Percentiles rank a stretch among this genome's conserved stretches.
phyloP scores from a whole-genome alignment of 2,329 filamentous ascomycete genomes.

The Fonsecaea nubica region DNA sequence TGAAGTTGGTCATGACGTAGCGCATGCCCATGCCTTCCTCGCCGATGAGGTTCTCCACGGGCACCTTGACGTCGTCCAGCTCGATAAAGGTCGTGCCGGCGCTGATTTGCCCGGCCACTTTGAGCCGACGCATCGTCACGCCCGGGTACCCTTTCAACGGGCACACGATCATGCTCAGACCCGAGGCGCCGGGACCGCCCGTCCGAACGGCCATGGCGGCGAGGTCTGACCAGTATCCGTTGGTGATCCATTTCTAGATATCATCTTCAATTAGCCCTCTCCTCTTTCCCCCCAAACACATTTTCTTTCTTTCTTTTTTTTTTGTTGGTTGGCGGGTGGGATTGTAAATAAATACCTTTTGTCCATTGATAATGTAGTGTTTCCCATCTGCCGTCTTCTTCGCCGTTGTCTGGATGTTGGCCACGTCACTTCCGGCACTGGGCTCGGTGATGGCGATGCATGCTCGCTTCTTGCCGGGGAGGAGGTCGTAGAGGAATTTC shows the following conservation, averaged over 20 bases:
- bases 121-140: slow-evolving; percentile 71
- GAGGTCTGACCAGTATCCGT: slow-evolving; percentile 73
- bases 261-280: slow-evolving; percentile 57
- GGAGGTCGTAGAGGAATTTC: slow-evolving; percentile 70
- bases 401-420: slow-evolving; percentile 73
- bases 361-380: slow-evolving; percentile 64
- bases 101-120: slow-evolving; percentile 68
- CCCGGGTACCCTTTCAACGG: slow-evolving; percentile 72
- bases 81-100: slow-evolving; percentile 78
- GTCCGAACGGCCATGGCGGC: slow-evolving; percentile 76
- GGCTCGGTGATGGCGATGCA: slow-evolving; percentile 84
- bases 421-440: slow-evolving; percentile 74
- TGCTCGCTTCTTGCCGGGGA: slow-evolving; percentile 69
- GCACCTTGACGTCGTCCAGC: slow-evolving; percentile 75
- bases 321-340: too few species aligned
- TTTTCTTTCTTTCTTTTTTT: too few species aligned
- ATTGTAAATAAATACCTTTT: slow-evolving; percentile 9
- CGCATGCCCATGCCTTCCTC: slow-evolving; percentile 73
- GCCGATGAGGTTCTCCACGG: slow-evolving; percentile 72
- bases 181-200: slow-evolving; percentile 66
- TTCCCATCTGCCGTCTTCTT: slow-evolving; percentile 67
- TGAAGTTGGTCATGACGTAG: slow-evolving; percentile 80
- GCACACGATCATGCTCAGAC: slow-evolving; percentile 72
- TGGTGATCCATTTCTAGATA: slow-evolving; percentile 78
- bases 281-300: not conserved